Conservation (phyloP, 108 stramenopile genomes). For the Nitzschia sp. region DNA sequence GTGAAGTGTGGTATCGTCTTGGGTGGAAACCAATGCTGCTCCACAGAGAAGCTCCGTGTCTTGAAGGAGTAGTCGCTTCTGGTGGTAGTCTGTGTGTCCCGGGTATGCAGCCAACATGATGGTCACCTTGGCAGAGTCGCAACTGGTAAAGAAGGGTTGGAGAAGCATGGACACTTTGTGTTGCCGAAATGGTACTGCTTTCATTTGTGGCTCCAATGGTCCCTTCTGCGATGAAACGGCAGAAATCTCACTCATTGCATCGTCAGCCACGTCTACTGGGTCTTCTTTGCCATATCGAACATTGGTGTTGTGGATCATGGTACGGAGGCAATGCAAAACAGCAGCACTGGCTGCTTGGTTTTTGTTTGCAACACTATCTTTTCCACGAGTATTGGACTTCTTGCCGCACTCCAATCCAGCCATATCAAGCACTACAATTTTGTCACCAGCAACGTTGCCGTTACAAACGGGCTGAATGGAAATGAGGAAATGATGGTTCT, state of each 20-base stretch:
- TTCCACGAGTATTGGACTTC: slow-evolving; percentile 10
- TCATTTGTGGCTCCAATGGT: slow-evolving; percentile 15
- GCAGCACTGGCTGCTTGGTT: slow-evolving; percentile 39
- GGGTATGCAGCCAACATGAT: slow-evolving; percentile 47
- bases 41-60: slow-evolving; percentile 37
- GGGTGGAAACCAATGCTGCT: slow-evolving; percentile 7
- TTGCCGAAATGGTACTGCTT: slow-evolving; percentile 45
- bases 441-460: slow-evolving; percentile 33
- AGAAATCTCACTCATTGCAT: slow-evolving; percentile 34
- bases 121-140: slow-evolving; percentile 27
- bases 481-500: slow-evolving; percentile 35
- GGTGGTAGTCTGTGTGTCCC: slow-evolving; percentile 45
- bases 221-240: slow-evolving; percentile 23
- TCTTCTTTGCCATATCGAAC: slow-evolving; percentile 17
- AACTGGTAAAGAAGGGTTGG: slow-evolving; percentile 36
- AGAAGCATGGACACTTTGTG: slow-evolving; percentile 56
- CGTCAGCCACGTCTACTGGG: slow-evolving; percentile 23
- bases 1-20: neutral
- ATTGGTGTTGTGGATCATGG: slow-evolving; percentile 39
- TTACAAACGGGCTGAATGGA: slow-evolving; percentile 43
- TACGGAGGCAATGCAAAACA: slow-evolving; percentile 44
- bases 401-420: slow-evolving; percentile 41
- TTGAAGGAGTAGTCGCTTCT: slow-evolving; percentile 41
- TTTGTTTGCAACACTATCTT: slow-evolving; percentile 31
- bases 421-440: slow-evolving; percentile 50